These are phyloP conservation scores for Nakazawaea peltata DNA, from an alignment of 805 yeast species.

Conservation along the genomic window DNA sequence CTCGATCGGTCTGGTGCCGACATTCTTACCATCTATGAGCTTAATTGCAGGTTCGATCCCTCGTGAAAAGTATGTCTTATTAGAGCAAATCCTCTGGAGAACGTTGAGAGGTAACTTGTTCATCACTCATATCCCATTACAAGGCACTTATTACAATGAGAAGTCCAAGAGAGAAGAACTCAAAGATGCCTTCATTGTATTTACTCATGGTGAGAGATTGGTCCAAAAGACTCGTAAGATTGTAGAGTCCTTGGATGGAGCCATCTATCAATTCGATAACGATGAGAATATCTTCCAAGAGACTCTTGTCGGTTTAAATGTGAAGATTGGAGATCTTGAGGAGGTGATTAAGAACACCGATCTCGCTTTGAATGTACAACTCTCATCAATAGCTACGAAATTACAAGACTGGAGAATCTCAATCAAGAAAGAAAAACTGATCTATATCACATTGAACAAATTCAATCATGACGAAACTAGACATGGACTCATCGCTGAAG, in stretches of 20 bases:
- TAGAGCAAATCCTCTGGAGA: conserved; percentile 88
- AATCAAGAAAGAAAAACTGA: conserved; percentile 72
- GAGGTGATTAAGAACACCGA: conserved; percentile 59
- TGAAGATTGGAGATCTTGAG: conserved; percentile 26
- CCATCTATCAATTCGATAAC: conserved; percentile 50
- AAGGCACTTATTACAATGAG: conserved; percentile 56
- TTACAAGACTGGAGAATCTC: conserved; percentile 66
- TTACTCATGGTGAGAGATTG: conserved; percentile 81
- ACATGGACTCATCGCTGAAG: conserved; percentile 86
- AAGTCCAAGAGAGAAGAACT: conserved; percentile 44
- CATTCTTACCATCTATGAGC: conserved; percentile 26
- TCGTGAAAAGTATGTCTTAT: conserved; percentile 55
- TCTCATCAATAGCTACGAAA: conserved; percentile 69
- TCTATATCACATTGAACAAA: conserved; percentile 69
- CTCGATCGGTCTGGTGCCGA: neutral
- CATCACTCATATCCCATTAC: conserved; percentile 68
- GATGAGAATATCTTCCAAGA: conserved; percentile 31
- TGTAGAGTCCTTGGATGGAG: conserved; percentile 85
- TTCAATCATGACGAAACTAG: conserved; percentile 80
- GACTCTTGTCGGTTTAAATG: conserved; percentile 43
- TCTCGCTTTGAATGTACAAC: conserved; percentile 66
- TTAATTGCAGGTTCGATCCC: conserved; percentile 78
- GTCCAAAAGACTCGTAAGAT: conserved; percentile 66
- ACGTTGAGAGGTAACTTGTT: conserved; percentile 86
- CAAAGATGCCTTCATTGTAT: conserved; percentile 80